Conservation (phyloP, 176 grass and related monocot genomes). For the Zoysia japonica region DNA sequence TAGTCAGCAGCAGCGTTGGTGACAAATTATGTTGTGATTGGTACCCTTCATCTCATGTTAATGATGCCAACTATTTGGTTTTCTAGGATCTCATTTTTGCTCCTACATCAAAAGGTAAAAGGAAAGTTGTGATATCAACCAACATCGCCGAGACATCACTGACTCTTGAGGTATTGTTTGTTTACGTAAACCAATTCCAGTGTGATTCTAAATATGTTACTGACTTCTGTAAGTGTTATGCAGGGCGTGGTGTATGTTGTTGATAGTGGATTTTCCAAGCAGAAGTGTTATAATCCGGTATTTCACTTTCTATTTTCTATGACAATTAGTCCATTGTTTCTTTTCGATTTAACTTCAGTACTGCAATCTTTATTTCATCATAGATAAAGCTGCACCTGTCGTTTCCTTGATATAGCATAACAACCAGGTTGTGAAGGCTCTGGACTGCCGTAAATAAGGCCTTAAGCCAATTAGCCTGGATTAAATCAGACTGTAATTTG, state of each 20-base stretch:
- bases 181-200: constrained; percentile 8
- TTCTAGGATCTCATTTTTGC: constrained; percentile 90
- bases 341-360: constrained; percentile 1
- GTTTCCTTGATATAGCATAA: neutral
- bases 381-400: constrained; percentile 8
- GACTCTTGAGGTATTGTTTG: constrained; percentile 76
- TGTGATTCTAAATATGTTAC: constrained; percentile 18
- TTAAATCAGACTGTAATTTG: neutral
- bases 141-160: constrained; percentile 99
- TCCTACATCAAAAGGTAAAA: constrained; percentile 80
- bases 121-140: constrained; percentile 97
- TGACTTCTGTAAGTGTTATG: constrained; percentile 37
- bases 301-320: constrained; percentile 24
- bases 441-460: neutral
- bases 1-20: constrained; percentile 11
- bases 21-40: neutral
- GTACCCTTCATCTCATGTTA: constrained; percentile 23
- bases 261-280: constrained; percentile 98
- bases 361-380: constrained; percentile 23
- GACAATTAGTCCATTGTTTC: constrained; percentile 5
- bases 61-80: constrained; percentile 17
- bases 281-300: constrained; percentile 98
- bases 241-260: constrained; percentile 87
- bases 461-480: neutral
- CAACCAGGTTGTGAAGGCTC: neutral